phyloP scores from a whole-genome alignment of 73 alveolate species.

The Diophrys appendiculata region DNA sequence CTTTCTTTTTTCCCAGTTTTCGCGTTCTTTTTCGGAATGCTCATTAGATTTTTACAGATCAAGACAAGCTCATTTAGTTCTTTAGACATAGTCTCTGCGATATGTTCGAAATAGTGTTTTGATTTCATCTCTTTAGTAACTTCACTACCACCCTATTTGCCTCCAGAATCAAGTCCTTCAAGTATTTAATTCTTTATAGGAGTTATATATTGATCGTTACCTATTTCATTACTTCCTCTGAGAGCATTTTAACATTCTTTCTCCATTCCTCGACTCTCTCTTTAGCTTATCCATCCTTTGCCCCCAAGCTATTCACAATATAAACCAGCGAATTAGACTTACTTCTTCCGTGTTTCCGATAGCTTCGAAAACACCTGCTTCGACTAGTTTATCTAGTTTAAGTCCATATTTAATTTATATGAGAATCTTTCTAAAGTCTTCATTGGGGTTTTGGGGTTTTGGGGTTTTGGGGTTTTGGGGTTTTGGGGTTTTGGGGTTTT shows the following conservation, averaged over 20 bases:
- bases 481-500: too few relatives aligned
- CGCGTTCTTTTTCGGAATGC: conserved; percentile 25
- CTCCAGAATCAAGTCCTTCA: conserved; percentile 40
- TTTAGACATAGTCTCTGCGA: conserved; percentile 37
- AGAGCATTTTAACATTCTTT: conserved; percentile 40
- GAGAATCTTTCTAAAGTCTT: too few relatives aligned
- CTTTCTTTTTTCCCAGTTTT: conserved; percentile 37
- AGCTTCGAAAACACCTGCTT: not conserved
- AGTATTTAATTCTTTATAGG: conserved; percentile 25
- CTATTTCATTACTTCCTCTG: conserved; percentile 50
- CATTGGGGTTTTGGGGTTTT: too few relatives aligned
- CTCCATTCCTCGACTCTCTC: conserved; percentile 68
- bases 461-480: too few relatives aligned
- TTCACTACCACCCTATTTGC: conserved; percentile 16
- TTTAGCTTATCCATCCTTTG: conserved; percentile 57
- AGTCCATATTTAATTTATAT: not conserved
- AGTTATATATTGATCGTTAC: conserved; percentile 6
- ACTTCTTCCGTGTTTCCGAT: not conserved
- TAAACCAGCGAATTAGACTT: not conserved
- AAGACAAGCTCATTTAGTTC: conserved; percentile 44
- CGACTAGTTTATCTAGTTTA: not conserved
- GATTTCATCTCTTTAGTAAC: conserved; percentile 30
- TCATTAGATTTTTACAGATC: conserved; percentile 33
- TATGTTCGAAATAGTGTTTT: conserved; percentile 51
- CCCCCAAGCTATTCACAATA: not conserved